Conservation (phyloP, 345 rosid species). For the Populus nigra region DNA sequence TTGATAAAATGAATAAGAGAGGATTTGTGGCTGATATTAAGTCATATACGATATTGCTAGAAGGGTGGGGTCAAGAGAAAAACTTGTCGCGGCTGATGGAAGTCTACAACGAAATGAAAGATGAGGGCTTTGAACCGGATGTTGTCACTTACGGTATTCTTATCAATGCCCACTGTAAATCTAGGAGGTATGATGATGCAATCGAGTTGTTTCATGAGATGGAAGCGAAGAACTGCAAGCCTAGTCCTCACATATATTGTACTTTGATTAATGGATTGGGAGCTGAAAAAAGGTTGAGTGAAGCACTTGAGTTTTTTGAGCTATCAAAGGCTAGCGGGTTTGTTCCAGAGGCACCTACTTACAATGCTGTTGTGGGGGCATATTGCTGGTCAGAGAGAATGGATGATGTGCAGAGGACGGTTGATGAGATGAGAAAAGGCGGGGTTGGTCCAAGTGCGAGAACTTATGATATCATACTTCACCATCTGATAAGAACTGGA, state of each 20-base stretch:
- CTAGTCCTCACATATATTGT: slow-evolving; percentile 73
- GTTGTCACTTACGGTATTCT: slow-evolving; percentile 73
- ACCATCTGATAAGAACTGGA: slow-evolving; percentile 52
- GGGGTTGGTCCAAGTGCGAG: slow-evolving; percentile 66
- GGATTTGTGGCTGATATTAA: slow-evolving; percentile 64
- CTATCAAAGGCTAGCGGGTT: slow-evolving; percentile 57
- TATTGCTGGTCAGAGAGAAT: slow-evolving; percentile 64
- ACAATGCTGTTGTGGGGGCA: slow-evolving; percentile 77
- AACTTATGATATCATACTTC: slow-evolving; percentile 75
- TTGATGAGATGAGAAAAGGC: slow-evolving; percentile 65
- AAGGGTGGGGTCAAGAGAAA: slow-evolving; percentile 79
- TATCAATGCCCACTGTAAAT: slow-evolving; percentile 68
- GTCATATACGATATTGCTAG: slow-evolving; percentile 69
- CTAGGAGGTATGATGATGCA: slow-evolving; percentile 54
- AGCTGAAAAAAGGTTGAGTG: slow-evolving; percentile 50
- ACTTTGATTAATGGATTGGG: slow-evolving; percentile 81
- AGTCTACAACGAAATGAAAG: slow-evolving; percentile 69
- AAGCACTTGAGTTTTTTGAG: slow-evolving; percentile 62
- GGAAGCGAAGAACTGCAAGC: slow-evolving; percentile 55
- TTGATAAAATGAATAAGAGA: slow-evolving; percentile 70
- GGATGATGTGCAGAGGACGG: slow-evolving; percentile 44
- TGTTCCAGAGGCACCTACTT: slow-evolving; percentile 64
- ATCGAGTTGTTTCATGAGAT: slow-evolving; percentile 53
- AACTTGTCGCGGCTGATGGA: slow-evolving; percentile 59
- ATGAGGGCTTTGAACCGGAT: slow-evolving; percentile 74